Base-by-base conservation (phyloP, 2,329 filamentous ascomycete species). In the Claviceps sp. region DNA sequence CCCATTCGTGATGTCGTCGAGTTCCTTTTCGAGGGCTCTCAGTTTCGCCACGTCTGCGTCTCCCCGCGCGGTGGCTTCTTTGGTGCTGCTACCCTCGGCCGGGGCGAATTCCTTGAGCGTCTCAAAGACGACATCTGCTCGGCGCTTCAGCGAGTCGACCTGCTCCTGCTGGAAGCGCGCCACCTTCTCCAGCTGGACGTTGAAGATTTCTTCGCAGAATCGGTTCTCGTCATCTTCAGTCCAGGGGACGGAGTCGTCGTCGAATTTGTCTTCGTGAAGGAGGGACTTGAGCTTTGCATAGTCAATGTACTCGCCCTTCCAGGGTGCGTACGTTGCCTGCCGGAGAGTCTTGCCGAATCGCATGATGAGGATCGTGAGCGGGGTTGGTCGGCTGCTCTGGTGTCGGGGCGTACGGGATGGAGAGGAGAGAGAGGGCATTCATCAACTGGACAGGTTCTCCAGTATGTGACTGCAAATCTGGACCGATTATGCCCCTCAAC, bases 171-270 rank as follows among this genome's bases (percentile, higher is more conserved):
- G 93, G 70, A 97, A 97, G 50, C 79, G 72, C 64, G 91, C 86
- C 55, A 97, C 91, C 72, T 96, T 97, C 62, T 97, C 90, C 58
- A 98, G 77, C 72, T 98, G 88, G 30, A 86, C 82, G 64, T 95
- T 96, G 69, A 96, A 84, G 59, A 97, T 79, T 73, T 97, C 91
- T 65, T 96, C 88, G 64, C 91, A 93, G 70, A 98, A 98, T 38
- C 79, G 80, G 64, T 86, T 87, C 75, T 97, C 93, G 66, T 98
- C 93, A 47, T 90, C 83, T 62, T 95, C 89, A 26, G 90, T 95
- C 93, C 93, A 98, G 42, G 80, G 73, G 50, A 73, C 74, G 50
- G 79, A 75, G 22, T 85, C 82, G 48, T 81, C 76, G 26, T 76
- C 76, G 54, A 68, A 67, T 55, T 67, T 72, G 65, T 88, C 81